Base-by-base conservation (phyloP, 345 rosid genomes). In the Cochlearia excelsa region DNA sequence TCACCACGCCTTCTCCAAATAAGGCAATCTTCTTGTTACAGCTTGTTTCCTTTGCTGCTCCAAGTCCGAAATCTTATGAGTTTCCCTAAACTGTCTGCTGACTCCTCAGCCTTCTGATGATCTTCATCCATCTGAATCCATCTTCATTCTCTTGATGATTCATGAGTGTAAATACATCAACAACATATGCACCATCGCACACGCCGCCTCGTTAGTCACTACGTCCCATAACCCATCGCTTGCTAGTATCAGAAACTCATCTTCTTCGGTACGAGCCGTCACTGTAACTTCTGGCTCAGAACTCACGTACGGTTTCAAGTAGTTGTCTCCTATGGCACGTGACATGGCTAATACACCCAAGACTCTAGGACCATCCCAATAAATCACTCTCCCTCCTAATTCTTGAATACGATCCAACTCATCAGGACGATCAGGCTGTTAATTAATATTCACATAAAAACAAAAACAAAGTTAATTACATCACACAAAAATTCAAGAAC, bases 201-300 rank as follows among this genome's bases (percentile, higher is more conserved):
- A 88, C 1, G 94, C 93, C 0, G 84, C 79, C 31, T 89, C 91
- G 59, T 84, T 92, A 0, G 98, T 75, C 37, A 92, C 97, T 29
- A 86, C 98, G 54, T 92, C 97, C 98, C 98, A 92, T 16, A 92
- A 57, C 0, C 98, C 97, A 29, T 86, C 98, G 23, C 86, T 86
- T 4, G 89, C 98, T 30, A 89, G 63, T 3, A 92, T 89, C 52
- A 92, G 46, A 48, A 87, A 92, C 42, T 92, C 95, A 43, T 92
- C 98, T 9, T 77, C 94, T 1, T 46, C 82, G 26, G 79, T 76
- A 52, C 98, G 76, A 1, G 86, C 87, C 26, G 74, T 74, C 1
- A 85, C 57, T 0, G 79, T 83, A 28, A 92, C 94, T 71, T 88
- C 97, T 50, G 97, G 98, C 40, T 80, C 86, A 8, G 88, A 77